A percentile compares a stretch with the other conserved stretches of the same genome.
These are phyloP conservation scores for Colletotrichum trifolii DNA, from an alignment of 2,329 filamentous ascomycete genomes.

Conservation along the genomic window DNA sequence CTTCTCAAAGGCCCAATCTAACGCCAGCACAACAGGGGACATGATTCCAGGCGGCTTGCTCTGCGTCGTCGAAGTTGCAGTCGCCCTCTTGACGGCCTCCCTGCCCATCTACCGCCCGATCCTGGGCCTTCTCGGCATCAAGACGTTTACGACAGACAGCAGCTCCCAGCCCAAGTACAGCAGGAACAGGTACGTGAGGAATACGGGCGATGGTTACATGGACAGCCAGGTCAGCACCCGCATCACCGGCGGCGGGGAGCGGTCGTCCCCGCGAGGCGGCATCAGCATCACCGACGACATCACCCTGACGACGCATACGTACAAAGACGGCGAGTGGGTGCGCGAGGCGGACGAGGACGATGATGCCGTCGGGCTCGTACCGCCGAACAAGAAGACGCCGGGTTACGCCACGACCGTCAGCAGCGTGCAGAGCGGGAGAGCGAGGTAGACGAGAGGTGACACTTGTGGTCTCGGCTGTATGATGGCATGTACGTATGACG, in stretches of 20 bases:
- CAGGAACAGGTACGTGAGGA: not conserved
- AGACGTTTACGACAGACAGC: not conserved
- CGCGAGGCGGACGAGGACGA: conserved; percentile 21
- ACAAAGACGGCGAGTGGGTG: conserved; percentile 16
- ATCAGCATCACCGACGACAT: conserved; percentile 24
- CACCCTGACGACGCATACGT: conserved; percentile 20
- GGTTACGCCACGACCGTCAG: conserved; percentile 5
- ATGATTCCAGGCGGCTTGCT: conserved; percentile 23
- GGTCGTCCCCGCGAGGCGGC: conserved; percentile 5
- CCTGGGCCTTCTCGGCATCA: conserved; percentile 5
- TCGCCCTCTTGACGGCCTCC: conserved; percentile 19
- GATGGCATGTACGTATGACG: not conserved
- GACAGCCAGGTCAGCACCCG: conserved; percentile 17
- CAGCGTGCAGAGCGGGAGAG: conserved; percentile 6
- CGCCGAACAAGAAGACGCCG: not conserved
- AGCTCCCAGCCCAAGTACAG: conserved; percentile 8
- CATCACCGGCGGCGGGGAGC: conserved; percentile 17
- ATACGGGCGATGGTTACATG: not conserved
- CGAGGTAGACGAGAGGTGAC: not conserved
- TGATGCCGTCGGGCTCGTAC: conserved; percentile 12
- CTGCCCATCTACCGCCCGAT: conserved; percentile 16
- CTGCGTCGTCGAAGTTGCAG: conserved; percentile 18
- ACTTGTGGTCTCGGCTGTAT: not conserved
- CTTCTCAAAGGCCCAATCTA: not conserved
- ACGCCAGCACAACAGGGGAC: conserved; percentile 2